Evolutionary conservation across 495 filamentous ascomycete species (phyloP).

Genomic region (Sphaerosporella brunnea): DNA sequence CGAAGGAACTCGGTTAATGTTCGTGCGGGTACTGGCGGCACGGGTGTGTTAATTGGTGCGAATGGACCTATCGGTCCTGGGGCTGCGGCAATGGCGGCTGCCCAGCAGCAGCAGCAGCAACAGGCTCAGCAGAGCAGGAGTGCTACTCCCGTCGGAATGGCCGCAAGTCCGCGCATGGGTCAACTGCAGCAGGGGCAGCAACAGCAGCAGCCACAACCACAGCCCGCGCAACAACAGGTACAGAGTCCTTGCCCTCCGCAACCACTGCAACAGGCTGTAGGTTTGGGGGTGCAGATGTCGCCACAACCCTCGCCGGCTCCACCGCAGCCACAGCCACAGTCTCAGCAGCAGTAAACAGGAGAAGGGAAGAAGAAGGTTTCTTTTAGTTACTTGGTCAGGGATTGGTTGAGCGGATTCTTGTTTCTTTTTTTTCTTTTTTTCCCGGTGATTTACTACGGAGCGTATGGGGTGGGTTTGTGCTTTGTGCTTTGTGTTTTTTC

Average conservation of each 20-base stretch:
- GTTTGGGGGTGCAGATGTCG: not conserved
- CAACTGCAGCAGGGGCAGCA: not conserved
- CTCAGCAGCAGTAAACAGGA: not conserved
- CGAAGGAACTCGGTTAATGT: not conserved
- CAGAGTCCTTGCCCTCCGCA: not conserved
- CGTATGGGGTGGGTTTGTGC: not conserved
- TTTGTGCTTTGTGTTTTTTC: not conserved
- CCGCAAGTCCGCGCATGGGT: not conserved
- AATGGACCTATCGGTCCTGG: slow-evolving; percentile 24
- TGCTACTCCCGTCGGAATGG: slow-evolving; percentile 3
- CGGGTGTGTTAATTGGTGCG: slow-evolving; percentile 19
- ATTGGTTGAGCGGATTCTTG: not conserved
- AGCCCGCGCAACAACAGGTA: not conserved
- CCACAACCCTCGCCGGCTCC: no score
- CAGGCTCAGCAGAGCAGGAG: slow-evolving; percentile 3
- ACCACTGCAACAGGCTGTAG: not conserved
- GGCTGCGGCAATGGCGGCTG: slow-evolving; percentile 10
- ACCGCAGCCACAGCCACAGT: not conserved
- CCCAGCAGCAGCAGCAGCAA: slow-evolving; percentile 11
- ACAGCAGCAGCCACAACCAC: slow-evolving; percentile 5
- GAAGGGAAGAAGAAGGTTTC: not conserved
- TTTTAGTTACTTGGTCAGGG: not conserved
- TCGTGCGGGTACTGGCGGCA: slow-evolving; percentile 6
- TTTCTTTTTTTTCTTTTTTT: not conserved
- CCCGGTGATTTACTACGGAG: not conserved